Evolutionary conservation across 179 eudicot species (phyloP).

Genomic region (Beta corolliflora): DNA sequence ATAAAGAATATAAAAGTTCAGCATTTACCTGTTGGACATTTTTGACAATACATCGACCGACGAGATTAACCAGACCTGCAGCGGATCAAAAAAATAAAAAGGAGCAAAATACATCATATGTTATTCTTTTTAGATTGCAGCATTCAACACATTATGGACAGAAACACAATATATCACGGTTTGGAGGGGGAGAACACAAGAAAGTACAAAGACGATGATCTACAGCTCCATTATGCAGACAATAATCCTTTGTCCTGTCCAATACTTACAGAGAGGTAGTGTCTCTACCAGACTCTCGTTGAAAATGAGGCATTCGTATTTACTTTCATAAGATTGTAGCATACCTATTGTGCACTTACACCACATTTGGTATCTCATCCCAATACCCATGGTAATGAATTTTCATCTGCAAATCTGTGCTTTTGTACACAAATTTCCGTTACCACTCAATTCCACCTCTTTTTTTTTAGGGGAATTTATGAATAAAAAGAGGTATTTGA

Average conservation of each 20-base stretch:
- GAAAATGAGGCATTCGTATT: neutral
- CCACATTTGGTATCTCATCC: too few relatives aligned
- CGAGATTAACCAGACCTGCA: conserved; percentile 51
- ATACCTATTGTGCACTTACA: too few relatives aligned
- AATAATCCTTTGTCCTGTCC: neutral
- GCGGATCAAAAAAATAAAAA: conserved; percentile 8
- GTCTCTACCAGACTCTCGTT: neutral
- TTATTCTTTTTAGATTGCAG: neutral
- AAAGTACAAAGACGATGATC: neutral
- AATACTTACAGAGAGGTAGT: neutral
- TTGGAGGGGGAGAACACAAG: neutral
- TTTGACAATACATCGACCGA: conserved; percentile 49
- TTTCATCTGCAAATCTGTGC: too few relatives aligned
- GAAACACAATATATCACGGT: neutral
- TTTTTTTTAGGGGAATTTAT: too few relatives aligned
- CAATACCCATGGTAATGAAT: too few relatives aligned
- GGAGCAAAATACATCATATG: neutral
- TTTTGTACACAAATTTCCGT: too few relatives aligned
- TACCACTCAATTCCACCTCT: too few relatives aligned
- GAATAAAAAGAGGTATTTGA: too few relatives aligned
- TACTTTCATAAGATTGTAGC: neutral
- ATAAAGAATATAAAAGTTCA: neutral
- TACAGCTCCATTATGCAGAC: neutral
- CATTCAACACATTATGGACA: neutral
- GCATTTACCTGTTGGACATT: conserved; percentile 58